phyloP scores from a whole-genome alignment of 2,329 filamentous ascomycete species.

The Claviceps purpurea region DNA sequence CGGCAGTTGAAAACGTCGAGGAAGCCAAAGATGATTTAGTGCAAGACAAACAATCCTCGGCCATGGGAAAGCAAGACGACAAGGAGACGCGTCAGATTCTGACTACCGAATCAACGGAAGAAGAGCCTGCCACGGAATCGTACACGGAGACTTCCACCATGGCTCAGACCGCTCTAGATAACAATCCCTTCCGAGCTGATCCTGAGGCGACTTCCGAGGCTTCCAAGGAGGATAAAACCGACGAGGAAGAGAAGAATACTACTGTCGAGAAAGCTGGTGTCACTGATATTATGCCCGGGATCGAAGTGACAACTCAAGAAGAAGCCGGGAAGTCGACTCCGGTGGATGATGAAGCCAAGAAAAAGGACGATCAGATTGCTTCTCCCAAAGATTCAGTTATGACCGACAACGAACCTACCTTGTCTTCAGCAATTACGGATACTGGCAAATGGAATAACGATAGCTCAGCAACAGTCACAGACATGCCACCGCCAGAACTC shows the following conservation, averaged over 20 bases:
- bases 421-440: not conserved
- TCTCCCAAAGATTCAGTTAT: not conserved
- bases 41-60: slow-evolving; percentile 2
- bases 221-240: slow-evolving; percentile 6
- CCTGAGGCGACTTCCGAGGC: slow-evolving; percentile 1
- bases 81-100: slow-evolving; percentile 7
- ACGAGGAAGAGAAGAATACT: slow-evolving; percentile 10
- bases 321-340: not conserved
- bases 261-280: slow-evolving; percentile 2
- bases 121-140: not conserved
- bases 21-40: not conserved
- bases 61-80: slow-evolving; percentile 6
- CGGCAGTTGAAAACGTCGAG: not conserved
- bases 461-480: not conserved
- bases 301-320: not conserved
- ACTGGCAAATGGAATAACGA: not conserved
- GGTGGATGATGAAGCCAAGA: not conserved
- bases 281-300: not conserved
- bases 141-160: not conserved
- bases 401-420: not conserved
- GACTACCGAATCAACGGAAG: not conserved
- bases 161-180: not conserved
- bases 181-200: not conserved
- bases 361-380: not conserved
- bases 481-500: not conserved